phyloP scores from a whole-genome alignment of 2,329 filamentous ascomycete genomes.

The Talaromyces islandicus region DNA sequence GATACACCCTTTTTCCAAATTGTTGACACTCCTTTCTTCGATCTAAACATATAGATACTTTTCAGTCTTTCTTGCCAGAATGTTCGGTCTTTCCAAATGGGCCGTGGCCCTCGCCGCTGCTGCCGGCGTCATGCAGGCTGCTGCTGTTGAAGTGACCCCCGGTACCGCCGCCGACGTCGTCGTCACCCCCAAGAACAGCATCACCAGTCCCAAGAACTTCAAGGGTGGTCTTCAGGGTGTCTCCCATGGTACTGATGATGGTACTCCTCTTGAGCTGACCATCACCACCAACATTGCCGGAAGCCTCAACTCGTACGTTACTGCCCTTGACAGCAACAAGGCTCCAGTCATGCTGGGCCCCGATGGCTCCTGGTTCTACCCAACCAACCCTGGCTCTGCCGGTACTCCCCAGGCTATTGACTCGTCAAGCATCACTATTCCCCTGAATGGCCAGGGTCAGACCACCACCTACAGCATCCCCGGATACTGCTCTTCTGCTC shows the following conservation, averaged over 20 bases:
- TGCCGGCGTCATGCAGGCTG: neutral
- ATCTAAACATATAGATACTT: neutral
- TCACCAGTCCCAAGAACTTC: slow-evolving; percentile 3
- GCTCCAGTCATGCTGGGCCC: slow-evolving; percentile 39
- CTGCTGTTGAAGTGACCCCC: slow-evolving; percentile 4
- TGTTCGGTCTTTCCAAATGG: slow-evolving; percentile 5
- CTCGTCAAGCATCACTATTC: slow-evolving; percentile 36
- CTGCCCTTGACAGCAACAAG: slow-evolving; percentile 36
- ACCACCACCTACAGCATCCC: slow-evolving; percentile 37
- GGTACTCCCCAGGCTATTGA: slow-evolving; percentile 33
- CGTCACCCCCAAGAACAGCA: slow-evolving; percentile 3
- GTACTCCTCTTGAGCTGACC: slow-evolving; percentile 1
- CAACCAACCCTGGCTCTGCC: slow-evolving; percentile 32
- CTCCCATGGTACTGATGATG: neutral
- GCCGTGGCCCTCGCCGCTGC: slow-evolving; percentile 2
- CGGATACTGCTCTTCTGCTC: slow-evolving; percentile 36
- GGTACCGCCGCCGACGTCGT: slow-evolving; percentile 2
- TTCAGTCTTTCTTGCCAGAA: neutral
- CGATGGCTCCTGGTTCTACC: slow-evolving; percentile 40
- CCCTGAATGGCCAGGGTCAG: slow-evolving; percentile 33
- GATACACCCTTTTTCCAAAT: slow-evolving; percentile 4
- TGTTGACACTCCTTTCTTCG: neutral
- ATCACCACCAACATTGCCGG: slow-evolving; percentile 41
- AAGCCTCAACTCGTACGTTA: slow-evolving; percentile 33
- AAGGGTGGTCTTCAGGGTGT: neutral